Base-by-base conservation (phyloP, 2,329 filamentous ascomycete species). In the Colletotrichum trifolii region DNA sequence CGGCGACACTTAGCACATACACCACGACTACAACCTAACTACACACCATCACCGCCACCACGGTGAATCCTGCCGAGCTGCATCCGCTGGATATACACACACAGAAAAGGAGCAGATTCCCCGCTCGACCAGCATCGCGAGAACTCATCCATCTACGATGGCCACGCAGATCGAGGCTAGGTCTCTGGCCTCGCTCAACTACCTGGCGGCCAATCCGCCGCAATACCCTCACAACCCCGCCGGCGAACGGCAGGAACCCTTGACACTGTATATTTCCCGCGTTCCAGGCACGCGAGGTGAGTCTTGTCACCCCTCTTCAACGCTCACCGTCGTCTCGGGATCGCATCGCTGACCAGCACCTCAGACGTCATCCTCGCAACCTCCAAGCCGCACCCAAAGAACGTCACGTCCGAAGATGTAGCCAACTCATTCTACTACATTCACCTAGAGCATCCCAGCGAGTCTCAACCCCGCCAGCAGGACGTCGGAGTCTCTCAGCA, bases 311-410 rank as follows among this genome's bases (percentile, higher is more conserved):
- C 11, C 3, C 7, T 10, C 12, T 9, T 35, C 12, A 25, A 69
- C 80, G 25, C 25, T 25, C 25, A 5, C 5, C 25, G 25, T 75
- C 33, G 48, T 39, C 42, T 38, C 46, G 11, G 13, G 54, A 48
- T 69, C 80, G 74, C 34, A 54, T 45, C 38, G 36, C 47, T 73
- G 56, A 71, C 68, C 25, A 39, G 45, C 46, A 6, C 15, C 10
- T 15, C 71, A 96, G 95, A 97, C 83, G 86, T 97, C 62, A 96
- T 97, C 71, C 87, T 99, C 49, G 96, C 95, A 1, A 92, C 96
- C 1, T 86, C 96, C 68, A 97, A 97, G 75, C 96, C 96, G 2
- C 89, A 92, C 55, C 85, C 91, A 46, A 97, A 96, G 76, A 95
- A 93, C 66, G 93, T 99, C 68, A 96, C 93, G 0, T 89, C 87